phyloP scores from a whole-genome alignment of 148 eudicot genomes.

The Diospyros kaki region DNA sequence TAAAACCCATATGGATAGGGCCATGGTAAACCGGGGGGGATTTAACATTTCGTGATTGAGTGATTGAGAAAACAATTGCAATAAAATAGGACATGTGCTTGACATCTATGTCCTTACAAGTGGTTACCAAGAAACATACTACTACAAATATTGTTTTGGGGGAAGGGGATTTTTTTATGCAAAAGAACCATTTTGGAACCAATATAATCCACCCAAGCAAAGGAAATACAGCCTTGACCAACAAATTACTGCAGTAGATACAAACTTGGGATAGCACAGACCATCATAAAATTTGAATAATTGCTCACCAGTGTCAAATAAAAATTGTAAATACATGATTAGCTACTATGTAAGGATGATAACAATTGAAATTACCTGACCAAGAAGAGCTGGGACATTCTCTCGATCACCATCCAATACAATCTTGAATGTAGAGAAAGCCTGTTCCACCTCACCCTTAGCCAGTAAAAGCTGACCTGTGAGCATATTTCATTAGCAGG shows the following conservation, averaged over 20 bases:
- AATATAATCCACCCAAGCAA: not conserved
- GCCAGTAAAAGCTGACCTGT: conserved; percentile 95
- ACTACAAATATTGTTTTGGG: not conserved
- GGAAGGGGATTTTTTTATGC: not conserved
- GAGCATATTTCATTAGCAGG: conserved; percentile 2
- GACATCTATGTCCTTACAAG: no score
- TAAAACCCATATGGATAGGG: not conserved
- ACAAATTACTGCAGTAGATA: not conserved
- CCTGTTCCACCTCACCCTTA: conserved; percentile 88
- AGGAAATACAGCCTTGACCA: not conserved
- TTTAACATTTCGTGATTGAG: not conserved
- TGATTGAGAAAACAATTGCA: conserved; percentile 2
- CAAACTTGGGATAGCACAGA: not conserved
- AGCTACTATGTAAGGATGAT: not conserved
- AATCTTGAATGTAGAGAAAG: conserved; percentile 79
- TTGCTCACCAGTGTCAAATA: not conserved
- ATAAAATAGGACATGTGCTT: not conserved
- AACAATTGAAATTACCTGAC: conserved; percentile 57
- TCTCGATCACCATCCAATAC: conserved; percentile 88
- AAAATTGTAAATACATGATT: not conserved
- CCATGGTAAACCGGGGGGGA: not conserved
- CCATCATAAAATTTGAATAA: not conserved
- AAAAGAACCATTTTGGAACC: no score
- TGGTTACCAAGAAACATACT: no score
- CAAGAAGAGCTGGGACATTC: conserved; percentile 97